phyloP scores from a whole-genome alignment of 2,329 filamentous ascomycete genomes.

The Trichophyton schoenleinii region DNA sequence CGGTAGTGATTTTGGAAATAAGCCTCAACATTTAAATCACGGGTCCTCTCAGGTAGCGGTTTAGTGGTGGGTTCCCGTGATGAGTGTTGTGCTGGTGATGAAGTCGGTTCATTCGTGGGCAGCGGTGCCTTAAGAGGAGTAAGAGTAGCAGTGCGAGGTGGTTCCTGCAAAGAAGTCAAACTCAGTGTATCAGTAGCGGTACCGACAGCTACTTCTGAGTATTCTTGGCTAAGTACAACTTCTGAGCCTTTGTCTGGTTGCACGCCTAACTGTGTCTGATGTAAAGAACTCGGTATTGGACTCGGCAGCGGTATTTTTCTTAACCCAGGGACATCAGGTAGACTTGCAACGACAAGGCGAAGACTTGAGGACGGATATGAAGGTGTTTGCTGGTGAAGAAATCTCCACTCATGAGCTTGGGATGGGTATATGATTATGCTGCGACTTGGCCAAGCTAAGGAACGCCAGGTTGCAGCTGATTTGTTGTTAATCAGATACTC shows the following conservation, averaged over 20 bases:
- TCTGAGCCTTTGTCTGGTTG: neutral
- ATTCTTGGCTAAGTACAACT: no score
- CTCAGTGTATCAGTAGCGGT: neutral
- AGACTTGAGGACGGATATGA: slow-evolving; percentile 5
- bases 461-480: slow-evolving; percentile 22
- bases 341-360: slow-evolving; percentile 14
- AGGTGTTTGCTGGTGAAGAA: slow-evolving; percentile 13
- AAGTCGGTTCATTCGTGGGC: neutral
- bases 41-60: neutral
- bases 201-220: neutral
- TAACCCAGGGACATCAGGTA: slow-evolving; percentile 3
- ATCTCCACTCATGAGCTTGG: slow-evolving; percentile 17
- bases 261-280: neutral
- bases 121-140: neutral
- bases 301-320: neutral
- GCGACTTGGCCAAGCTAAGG: slow-evolving; percentile 7
- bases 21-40: slow-evolving; percentile 7
- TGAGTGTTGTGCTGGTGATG: neutral
- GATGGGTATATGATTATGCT: slow-evolving; percentile 23
- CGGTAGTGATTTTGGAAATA: slow-evolving; percentile 13
- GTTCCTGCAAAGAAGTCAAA: neutral
- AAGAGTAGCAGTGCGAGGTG: neutral
- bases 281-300: neutral
- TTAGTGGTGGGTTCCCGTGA: neutral
- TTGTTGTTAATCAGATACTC: slow-evolving; percentile 18